A percentile compares a stretch with the other conserved stretches of the same genome.
phyloP scores from a whole-genome alignment of 306 rosid genomes.

The Vigna nakashimae region DNA sequence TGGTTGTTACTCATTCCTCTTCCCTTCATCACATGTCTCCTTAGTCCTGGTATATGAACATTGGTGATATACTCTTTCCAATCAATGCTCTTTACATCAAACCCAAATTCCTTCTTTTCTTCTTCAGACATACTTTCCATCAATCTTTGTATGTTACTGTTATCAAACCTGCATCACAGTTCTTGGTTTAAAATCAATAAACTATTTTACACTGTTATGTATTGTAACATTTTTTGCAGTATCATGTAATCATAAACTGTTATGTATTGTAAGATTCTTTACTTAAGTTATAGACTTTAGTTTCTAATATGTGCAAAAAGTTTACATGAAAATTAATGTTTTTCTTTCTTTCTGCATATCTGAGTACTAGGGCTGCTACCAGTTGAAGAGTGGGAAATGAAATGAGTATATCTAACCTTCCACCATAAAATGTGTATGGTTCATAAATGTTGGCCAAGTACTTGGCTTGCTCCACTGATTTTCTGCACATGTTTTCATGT shows the following conservation, averaged over 20 bases:
- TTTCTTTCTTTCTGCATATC: no score
- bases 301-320: no score
- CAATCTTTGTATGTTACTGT: conserved; percentile 72
- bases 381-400: conserved; percentile 27
- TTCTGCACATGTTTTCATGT: conserved; percentile 72
- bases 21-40: conserved; percentile 90
- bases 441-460: conserved; percentile 85
- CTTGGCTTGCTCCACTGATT: conserved; percentile 90
- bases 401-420: conserved; percentile 67
- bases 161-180: conserved; percentile 77
- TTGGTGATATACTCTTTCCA: conserved; percentile 86
- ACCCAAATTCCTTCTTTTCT: conserved; percentile 79
- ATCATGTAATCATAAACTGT: no score
- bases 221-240: no score
- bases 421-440: conserved; percentile 92
- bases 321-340: no score
- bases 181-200: conserved; percentile 18
- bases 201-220: background rate
- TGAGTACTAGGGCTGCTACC: conserved; percentile 12
- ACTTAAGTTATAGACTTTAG: no score
- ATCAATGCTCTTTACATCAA: conserved; percentile 81
- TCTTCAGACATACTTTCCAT: conserved; percentile 85
- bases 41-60: conserved; percentile 89
- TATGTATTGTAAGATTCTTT: no score
- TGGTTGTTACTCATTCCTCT: conserved; percentile 62